Conservation (phyloP, 2,329 filamentous ascomycete genomes). For the Pseudogymnoascus sp. region DNA sequence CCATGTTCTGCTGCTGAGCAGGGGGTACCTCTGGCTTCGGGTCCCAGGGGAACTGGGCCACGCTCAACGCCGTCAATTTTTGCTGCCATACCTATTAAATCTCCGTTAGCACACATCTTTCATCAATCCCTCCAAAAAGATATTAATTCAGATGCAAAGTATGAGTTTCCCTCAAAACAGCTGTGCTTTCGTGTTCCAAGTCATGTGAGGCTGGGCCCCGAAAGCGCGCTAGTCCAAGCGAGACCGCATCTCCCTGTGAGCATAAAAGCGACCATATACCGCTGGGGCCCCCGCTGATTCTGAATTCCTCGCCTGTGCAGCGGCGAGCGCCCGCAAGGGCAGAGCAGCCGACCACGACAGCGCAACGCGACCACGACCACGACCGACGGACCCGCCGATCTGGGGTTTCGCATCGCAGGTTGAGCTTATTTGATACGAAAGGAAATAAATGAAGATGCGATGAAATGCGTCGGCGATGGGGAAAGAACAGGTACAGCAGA, state of each 20-base stretch:
- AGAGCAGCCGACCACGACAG: slow-evolving; percentile 21
- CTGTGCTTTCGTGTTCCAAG: neutral
- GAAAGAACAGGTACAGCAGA: neutral
- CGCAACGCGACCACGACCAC: slow-evolving; percentile 2
- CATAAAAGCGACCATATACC: slow-evolving; percentile 52
- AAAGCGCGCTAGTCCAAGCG: slow-evolving; percentile 10
- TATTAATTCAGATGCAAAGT: neutral
- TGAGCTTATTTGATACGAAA: neutral
- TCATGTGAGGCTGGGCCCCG: slow-evolving; percentile 1
- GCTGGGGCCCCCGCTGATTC: slow-evolving; percentile 37
- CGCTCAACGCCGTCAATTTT: slow-evolving; percentile 74
- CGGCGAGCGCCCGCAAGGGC: slow-evolving; percentile 33
- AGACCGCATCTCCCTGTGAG: slow-evolving; percentile 18
- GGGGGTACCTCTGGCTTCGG: slow-evolving; percentile 61
- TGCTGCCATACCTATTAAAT: slow-evolving; percentile 75
- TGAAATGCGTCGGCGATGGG: neutral
- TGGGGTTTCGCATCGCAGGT: neutral
- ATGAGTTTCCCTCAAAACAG: neutral
- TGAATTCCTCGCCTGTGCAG: slow-evolving; percentile 25
- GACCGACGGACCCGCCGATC: neutral
- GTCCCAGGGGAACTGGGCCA: slow-evolving; percentile 93
- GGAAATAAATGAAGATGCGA: neutral
- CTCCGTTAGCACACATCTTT: slow-evolving; percentile 22
- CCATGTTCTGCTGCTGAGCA: slow-evolving; percentile 26
- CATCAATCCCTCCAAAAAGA: slow-evolving; percentile 9